phyloP scores from a whole-genome alignment of 352 stramenopile species.

The Phytophthora sp. region DNA sequence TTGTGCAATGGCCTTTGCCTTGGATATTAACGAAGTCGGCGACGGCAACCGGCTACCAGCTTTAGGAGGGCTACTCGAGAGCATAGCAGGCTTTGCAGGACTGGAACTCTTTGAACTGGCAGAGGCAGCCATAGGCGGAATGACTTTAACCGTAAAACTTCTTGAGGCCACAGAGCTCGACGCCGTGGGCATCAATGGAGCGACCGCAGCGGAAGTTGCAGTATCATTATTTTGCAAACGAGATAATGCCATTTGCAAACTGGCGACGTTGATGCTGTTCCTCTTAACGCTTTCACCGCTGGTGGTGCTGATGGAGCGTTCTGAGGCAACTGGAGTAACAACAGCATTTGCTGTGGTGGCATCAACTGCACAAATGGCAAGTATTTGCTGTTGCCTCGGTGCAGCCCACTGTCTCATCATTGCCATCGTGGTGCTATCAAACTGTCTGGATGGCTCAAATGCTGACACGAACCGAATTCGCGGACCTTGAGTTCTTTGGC shows the following conservation, averaged over 20 bases:
- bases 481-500: slow-evolving; percentile 19
- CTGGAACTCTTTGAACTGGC: slow-evolving; percentile 2
- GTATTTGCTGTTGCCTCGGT: slow-evolving; percentile 18
- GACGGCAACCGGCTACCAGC: slow-evolving; percentile 17
- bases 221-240: slow-evolving; percentile 5
- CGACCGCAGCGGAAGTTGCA: slow-evolving; percentile 2
- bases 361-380: slow-evolving; percentile 27
- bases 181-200: background rate
- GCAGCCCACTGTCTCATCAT: slow-evolving; percentile 28
- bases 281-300: slow-evolving; percentile 2
- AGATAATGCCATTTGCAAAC: slow-evolving; percentile 18
- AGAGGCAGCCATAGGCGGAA: background rate
- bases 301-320: background rate
- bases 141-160: slow-evolving; percentile 15
- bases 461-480: slow-evolving; percentile 62
- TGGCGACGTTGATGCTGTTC: slow-evolving; percentile 28
- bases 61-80: slow-evolving; percentile 17
- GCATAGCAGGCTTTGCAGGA: slow-evolving; percentile 8
- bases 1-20: slow-evolving; percentile 30
- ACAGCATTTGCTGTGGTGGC: background rate
- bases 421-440: slow-evolving; percentile 28
- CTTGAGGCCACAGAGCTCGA: background rate
- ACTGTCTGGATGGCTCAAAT: slow-evolving; percentile 28
- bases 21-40: slow-evolving; percentile 28
- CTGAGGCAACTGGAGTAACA: background rate